phyloP scores from a whole-genome alignment of 176 grass and related monocot species.

The Tuctoria greenei region DNA sequence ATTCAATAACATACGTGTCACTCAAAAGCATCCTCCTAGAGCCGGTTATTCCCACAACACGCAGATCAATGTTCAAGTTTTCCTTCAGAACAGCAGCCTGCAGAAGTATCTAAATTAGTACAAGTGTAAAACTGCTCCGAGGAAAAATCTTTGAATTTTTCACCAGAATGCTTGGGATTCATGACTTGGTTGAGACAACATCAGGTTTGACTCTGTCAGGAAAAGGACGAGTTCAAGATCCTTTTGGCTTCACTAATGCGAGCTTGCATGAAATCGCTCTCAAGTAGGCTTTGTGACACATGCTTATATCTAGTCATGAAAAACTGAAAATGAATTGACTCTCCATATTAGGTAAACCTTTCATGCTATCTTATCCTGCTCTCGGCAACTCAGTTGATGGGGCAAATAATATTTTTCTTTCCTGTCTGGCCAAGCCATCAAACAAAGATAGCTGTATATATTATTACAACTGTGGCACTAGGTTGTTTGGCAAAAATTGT shows the following conservation, averaged over 20 bases:
- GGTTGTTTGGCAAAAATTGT: neutral
- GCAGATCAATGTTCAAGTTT: slow-evolving; percentile 94
- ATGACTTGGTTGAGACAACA: neutral
- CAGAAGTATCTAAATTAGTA: slow-evolving; percentile 27
- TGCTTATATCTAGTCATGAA: neutral
- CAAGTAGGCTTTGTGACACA: slow-evolving; percentile 7
- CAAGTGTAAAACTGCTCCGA: neutral
- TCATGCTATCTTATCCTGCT: neutral
- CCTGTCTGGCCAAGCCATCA: slow-evolving; percentile 5
- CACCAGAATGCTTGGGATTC: neutral
- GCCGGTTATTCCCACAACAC: slow-evolving; percentile 90
- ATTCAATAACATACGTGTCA: slow-evolving; percentile 60
- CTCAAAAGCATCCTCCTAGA: slow-evolving; percentile 79
- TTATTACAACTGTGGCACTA: neutral
- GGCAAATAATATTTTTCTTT: neutral
- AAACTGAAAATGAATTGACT: neutral
- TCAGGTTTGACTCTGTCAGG: neutral
- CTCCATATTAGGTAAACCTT: neutral
- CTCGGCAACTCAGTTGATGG: neutral
- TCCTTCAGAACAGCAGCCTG: slow-evolving; percentile 90
- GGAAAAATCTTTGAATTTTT: neutral
- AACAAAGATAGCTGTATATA: neutral
- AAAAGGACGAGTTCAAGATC: neutral
- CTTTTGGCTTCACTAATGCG: neutral
- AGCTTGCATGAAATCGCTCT: neutral